phyloP scores from a whole-genome alignment of 805 yeast species.

The Kuraishia floccosa region DNA sequence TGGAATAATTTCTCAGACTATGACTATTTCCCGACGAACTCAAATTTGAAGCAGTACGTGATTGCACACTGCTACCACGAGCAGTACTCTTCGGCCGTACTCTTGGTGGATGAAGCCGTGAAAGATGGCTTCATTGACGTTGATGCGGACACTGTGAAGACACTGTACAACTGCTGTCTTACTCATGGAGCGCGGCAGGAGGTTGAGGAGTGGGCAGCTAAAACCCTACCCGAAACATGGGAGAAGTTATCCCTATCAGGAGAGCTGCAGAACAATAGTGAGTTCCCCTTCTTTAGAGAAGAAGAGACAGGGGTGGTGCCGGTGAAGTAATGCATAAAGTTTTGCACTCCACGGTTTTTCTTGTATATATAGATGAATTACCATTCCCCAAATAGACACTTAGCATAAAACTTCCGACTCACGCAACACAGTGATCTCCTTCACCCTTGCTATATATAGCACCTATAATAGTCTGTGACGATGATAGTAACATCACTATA shows the following conservation, averaged over 20 bases:
- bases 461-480: slow-evolving; percentile 54
- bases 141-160: slow-evolving; percentile 29
- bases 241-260: slow-evolving; percentile 16
- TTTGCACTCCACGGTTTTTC: no score
- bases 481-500: slow-evolving; percentile 69
- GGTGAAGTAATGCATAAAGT: background rate
- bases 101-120: slow-evolving; percentile 32
- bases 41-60: slow-evolving; percentile 46
- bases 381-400: no score
- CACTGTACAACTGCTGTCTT: slow-evolving; percentile 35
- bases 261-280: slow-evolving; percentile 16
- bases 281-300: slow-evolving; percentile 18
- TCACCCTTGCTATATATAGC: slow-evolving; percentile 26
- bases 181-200: slow-evolving; percentile 20
- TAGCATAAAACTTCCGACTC: no score
- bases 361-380: no score
- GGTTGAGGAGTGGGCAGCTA: slow-evolving; percentile 26
- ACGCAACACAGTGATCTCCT: slow-evolving; percentile 36
- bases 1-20: slow-evolving; percentile 50
- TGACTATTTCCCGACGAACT: slow-evolving; percentile 39
- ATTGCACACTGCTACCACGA: slow-evolving; percentile 67
- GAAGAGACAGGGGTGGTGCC: background rate
- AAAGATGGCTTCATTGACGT: slow-evolving; percentile 28
- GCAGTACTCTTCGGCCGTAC: slow-evolving; percentile 41
- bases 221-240: slow-evolving; percentile 25